phyloP scores from a whole-genome alignment of 108 stramenopile species.

The Nitzschia sp. region DNA sequence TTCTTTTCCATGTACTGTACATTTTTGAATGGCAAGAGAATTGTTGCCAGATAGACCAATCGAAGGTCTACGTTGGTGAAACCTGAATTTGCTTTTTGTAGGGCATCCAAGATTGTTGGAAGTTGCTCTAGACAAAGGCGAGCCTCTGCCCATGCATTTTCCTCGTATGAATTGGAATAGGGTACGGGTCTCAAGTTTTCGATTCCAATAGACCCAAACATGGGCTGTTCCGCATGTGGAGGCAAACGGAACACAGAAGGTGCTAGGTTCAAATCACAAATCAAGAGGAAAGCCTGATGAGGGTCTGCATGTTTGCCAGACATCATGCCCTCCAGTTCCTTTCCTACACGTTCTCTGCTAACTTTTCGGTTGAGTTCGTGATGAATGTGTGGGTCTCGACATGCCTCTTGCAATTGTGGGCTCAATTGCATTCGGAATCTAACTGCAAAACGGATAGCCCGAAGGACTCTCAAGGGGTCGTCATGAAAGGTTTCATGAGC shows the following conservation, averaged over 20 bases:
- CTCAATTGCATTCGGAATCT: conserved; percentile 72
- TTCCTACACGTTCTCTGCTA: conserved; percentile 86
- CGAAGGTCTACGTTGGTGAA: conserved; percentile 39
- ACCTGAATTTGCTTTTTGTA: not conserved
- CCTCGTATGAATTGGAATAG: conserved; percentile 25
- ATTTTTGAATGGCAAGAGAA: conserved; percentile 65
- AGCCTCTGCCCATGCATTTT: conserved; percentile 46
- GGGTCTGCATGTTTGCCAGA: conserved; percentile 71
- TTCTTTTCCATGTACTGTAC: conserved; percentile 61
- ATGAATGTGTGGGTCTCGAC: conserved; percentile 52
- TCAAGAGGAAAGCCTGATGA: conserved; percentile 57
- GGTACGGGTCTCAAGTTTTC: conserved; percentile 11
- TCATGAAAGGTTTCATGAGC: conserved; percentile 79
- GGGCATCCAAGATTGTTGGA: conserved; percentile 7
- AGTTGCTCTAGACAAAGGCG: conserved; percentile 23
- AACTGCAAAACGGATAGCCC: conserved; percentile 88
- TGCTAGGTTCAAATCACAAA: conserved; percentile 64
- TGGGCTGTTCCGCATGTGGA: not conserved
- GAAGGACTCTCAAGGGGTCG: conserved; percentile 89
- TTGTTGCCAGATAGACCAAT: conserved; percentile 59
- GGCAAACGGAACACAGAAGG: conserved; percentile 72
- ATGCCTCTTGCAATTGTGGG: conserved; percentile 59
- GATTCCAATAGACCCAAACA: conserved; percentile 35
- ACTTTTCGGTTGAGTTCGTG: conserved; percentile 79
- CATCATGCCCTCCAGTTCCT: conserved; percentile 88